Evolutionary conservation across 2,329 filamentous ascomycete species (phyloP).

Genomic region (Nannizzia gypsea): DNA sequence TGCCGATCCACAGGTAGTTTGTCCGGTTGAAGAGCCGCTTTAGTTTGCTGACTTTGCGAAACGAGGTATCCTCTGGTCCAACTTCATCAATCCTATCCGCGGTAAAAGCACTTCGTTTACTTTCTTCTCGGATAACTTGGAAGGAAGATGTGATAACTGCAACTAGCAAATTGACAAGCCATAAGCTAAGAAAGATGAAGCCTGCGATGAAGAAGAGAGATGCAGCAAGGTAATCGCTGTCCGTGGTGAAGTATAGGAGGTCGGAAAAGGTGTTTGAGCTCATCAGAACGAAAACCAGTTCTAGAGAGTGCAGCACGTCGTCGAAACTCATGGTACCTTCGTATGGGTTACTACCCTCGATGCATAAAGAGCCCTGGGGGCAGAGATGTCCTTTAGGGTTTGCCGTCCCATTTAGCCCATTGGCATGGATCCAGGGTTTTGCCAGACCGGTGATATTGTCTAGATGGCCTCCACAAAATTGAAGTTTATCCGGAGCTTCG

Average conservation of each 20-base stretch:
- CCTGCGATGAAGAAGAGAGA: conserved; percentile 61
- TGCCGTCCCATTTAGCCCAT: conserved; percentile 41
- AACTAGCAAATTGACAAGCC: conserved; percentile 88
- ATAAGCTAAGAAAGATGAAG: conserved; percentile 87
- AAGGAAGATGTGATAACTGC: conserved; percentile 98
- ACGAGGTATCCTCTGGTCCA: conserved; percentile 27
- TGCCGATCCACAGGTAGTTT: conserved; percentile 60
- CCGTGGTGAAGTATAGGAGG: conserved; percentile 82
- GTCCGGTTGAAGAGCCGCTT: conserved; percentile 66
- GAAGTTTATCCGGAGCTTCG: conserved; percentile 47
- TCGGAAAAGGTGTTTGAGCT: conserved; percentile 95
- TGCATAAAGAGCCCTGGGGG: conserved; percentile 68
- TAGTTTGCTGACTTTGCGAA: conserved; percentile 36
- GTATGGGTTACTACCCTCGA: conserved; percentile 67
- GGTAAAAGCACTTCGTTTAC: conserved; percentile 85
- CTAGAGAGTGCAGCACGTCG: conserved; percentile 81
- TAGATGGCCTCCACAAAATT: conserved; percentile 80
- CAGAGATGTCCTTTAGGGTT: conserved; percentile 74
- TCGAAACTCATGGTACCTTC: conserved; percentile 87
- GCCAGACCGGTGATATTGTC: conserved; percentile 45
- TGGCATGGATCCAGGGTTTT: conserved; percentile 56
- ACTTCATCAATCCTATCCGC: conserved; percentile 51
- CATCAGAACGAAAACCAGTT: conserved; percentile 96
- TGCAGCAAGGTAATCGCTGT: conserved; percentile 79
- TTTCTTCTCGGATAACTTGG: conserved; percentile 94